phyloP scores from a whole-genome alignment of 768 basidiomycete species.

The Phylloporus rhodoxanthus region DNA sequence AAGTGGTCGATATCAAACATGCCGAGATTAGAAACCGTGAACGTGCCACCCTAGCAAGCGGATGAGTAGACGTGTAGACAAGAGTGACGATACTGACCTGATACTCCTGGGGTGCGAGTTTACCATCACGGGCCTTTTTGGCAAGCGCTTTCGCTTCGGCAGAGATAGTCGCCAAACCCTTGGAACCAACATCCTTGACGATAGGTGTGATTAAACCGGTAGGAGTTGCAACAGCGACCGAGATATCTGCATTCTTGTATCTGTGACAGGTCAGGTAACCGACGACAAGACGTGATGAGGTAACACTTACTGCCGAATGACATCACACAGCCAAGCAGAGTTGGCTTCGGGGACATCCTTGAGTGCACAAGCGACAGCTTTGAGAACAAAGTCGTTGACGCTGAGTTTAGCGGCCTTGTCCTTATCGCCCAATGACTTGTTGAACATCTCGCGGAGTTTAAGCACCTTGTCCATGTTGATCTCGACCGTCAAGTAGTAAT shows the following conservation, averaged over 20 bases:
- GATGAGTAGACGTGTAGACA: slow-evolving; percentile 1
- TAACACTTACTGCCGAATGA: slow-evolving; percentile 79
- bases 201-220: slow-evolving; percentile 97
- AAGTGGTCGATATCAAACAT: slow-evolving; percentile 96
- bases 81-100: slow-evolving; percentile 49
- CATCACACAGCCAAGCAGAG: slow-evolving; percentile 95
- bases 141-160: slow-evolving; percentile 88
- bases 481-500: slow-evolving; percentile 94
- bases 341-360: slow-evolving; percentile 96
- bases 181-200: slow-evolving; percentile 85
- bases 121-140: slow-evolving; percentile 94
- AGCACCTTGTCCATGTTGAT: slow-evolving; percentile 94
- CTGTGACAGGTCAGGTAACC: slow-evolving; percentile 32
- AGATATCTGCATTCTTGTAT: slow-evolving; percentile 97
- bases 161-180: slow-evolving; percentile 91
- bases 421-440: slow-evolving; percentile 78
- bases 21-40: slow-evolving; percentile 98
- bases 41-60: slow-evolving; percentile 75
- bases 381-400: slow-evolving; percentile 97
- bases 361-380: slow-evolving; percentile 86
- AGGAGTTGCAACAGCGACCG: slow-evolving; percentile 93
- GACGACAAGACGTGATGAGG: background rate
- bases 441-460: slow-evolving; percentile 94
- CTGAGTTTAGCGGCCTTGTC: slow-evolving; percentile 91
- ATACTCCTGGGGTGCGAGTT: slow-evolving; percentile 91